A percentile compares a stretch with the other conserved stretches of the same genome.
Conservation (phyloP, 768 basidiomycete genomes). For the Coprinellus micaceus region DNA sequence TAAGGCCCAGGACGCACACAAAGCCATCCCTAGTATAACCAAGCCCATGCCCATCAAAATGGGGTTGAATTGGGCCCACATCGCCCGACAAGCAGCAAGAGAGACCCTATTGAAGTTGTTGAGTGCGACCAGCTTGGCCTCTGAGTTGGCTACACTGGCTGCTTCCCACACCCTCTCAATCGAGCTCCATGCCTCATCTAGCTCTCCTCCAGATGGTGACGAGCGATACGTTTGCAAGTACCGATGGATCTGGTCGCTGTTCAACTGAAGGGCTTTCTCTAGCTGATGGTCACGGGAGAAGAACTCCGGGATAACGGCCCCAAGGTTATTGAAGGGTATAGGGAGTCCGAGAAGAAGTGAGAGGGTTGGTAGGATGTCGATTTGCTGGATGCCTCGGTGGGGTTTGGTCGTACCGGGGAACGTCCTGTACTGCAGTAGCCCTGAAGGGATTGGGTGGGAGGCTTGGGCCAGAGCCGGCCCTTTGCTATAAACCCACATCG, state of each 20-base stretch:
- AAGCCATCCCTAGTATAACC: slow-evolving; percentile 50
- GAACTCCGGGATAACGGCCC: slow-evolving; percentile 85
- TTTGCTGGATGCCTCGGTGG: slow-evolving; percentile 79
- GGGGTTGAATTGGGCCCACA: slow-evolving; percentile 95
- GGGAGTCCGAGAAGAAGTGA: slow-evolving; percentile 89
- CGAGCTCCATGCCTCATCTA: slow-evolving; percentile 57
- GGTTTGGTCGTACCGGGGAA: slow-evolving; percentile 57
- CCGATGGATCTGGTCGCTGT: slow-evolving; percentile 67
- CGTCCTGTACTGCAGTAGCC: slow-evolving; percentile 47
- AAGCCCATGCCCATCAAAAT: slow-evolving; percentile 74
- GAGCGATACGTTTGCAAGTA: slow-evolving; percentile 78
- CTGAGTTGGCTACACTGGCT: slow-evolving; percentile 40
- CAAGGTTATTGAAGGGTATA: slow-evolving; percentile 95
- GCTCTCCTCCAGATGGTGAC: slow-evolving; percentile 66
- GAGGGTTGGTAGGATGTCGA: slow-evolving; percentile 87
- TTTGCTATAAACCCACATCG: slow-evolving; percentile 92
- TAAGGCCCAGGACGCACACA: slow-evolving; percentile 51
- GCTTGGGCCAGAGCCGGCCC: slow-evolving; percentile 43
- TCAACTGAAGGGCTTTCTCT: slow-evolving; percentile 60
- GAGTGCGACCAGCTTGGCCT: slow-evolving; percentile 35
- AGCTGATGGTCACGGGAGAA: slow-evolving; percentile 61
- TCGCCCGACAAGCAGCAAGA: slow-evolving; percentile 67
- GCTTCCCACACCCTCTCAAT: slow-evolving; percentile 18
- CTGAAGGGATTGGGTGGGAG: slow-evolving; percentile 37
- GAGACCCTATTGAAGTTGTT: slow-evolving; percentile 58